Percentiles rank a stretch among this genome's conserved stretches.
Evolutionary conservation across 768 basidiomycete genomes (phyloP).

Genomic region (Floccularia luteovirens): DNA sequence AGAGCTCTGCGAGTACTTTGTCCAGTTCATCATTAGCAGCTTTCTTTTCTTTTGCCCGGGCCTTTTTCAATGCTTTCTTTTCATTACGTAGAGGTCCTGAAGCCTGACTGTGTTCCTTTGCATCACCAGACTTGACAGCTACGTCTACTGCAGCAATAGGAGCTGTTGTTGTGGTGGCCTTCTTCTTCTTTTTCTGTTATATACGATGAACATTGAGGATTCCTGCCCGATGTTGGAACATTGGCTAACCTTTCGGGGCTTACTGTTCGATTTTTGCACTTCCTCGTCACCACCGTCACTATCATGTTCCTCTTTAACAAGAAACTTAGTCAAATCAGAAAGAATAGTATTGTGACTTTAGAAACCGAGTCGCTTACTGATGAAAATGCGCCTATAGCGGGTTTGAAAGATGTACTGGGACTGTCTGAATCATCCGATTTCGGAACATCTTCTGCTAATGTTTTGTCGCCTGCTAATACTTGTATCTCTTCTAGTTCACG

Average conservation of each 20-base stretch:
- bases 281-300: constrained; percentile 22
- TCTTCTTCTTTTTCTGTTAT: constrained; percentile 35
- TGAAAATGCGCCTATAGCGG: constrained; percentile 30
- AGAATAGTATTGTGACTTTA: constrained; percentile 3
- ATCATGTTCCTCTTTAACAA: constrained; percentile 21
- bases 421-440: constrained; percentile 21
- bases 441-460: constrained; percentile 15
- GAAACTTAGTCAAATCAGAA: constrained; percentile 24
- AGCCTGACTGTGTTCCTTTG: constrained; percentile 10
- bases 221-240: not conserved
- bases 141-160: not conserved
- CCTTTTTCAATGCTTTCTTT: constrained; percentile 58
- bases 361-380: constrained; percentile 28
- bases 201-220: not conserved
- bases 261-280: constrained; percentile 13
- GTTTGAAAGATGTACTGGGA: constrained; percentile 8
- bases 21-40: constrained; percentile 75
- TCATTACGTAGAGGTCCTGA: constrained; percentile 25
- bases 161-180: constrained; percentile 8
- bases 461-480: constrained; percentile 34
- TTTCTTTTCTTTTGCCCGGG: constrained; percentile 58
- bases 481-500: constrained; percentile 77
- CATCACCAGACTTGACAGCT: too few species aligned
- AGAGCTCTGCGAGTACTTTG: constrained; percentile 77
- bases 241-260: constrained; percentile 28